These are phyloP conservation scores for Penicillium janthinellum DNA, from an alignment of 2,329 filamentous ascomycete species.

Conservation along the genomic window DNA sequence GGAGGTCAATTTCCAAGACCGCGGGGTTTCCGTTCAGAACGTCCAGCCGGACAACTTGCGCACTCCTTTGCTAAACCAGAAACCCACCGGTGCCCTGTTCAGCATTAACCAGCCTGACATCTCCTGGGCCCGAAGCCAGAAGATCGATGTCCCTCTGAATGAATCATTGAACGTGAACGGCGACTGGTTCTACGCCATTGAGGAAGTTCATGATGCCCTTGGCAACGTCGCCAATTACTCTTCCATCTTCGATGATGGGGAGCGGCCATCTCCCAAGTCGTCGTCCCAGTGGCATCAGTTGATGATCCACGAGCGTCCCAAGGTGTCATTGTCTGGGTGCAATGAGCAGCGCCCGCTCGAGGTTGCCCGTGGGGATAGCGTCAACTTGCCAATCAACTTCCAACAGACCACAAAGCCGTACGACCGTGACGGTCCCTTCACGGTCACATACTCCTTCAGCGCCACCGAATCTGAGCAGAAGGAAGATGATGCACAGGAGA, in stretches of 20 bases:
- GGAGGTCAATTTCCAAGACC: slow-evolving; percentile 78
- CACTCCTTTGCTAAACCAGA: slow-evolving; percentile 71
- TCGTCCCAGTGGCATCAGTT: slow-evolving; percentile 74
- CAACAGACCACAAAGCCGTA: slow-evolving; percentile 61
- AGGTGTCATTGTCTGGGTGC: slow-evolving; percentile 70
- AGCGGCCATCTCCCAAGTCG: slow-evolving; percentile 59
- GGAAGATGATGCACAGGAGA: slow-evolving; percentile 59
- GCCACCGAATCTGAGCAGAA: slow-evolving; percentile 71
- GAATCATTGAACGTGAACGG: slow-evolving; percentile 82
- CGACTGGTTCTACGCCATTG: slow-evolving; percentile 84
- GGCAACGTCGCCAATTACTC: slow-evolving; percentile 81
- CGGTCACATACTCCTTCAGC: slow-evolving; percentile 79
- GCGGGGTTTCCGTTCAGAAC: slow-evolving; percentile 87
- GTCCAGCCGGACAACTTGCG: slow-evolving; percentile 85
- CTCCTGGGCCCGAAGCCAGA: slow-evolving; percentile 77
- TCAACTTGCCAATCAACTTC: slow-evolving; percentile 71
- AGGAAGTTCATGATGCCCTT: slow-evolving; percentile 88
- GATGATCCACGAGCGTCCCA: slow-evolving; percentile 82
- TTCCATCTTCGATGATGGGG: slow-evolving; percentile 65
- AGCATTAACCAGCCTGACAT: slow-evolving; percentile 55
- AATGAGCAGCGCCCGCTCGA: slow-evolving; percentile 79
- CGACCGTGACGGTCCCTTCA: slow-evolving; percentile 66
- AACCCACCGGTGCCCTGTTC: slow-evolving; percentile 60
- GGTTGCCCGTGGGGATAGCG: slow-evolving; percentile 72
- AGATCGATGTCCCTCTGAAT: slow-evolving; percentile 79